Percentiles rank a stretch among this genome's conserved stretches.
Conservation (phyloP, 371 early-diverging fungal species). For the Lichtheimia ramosa region DNA sequence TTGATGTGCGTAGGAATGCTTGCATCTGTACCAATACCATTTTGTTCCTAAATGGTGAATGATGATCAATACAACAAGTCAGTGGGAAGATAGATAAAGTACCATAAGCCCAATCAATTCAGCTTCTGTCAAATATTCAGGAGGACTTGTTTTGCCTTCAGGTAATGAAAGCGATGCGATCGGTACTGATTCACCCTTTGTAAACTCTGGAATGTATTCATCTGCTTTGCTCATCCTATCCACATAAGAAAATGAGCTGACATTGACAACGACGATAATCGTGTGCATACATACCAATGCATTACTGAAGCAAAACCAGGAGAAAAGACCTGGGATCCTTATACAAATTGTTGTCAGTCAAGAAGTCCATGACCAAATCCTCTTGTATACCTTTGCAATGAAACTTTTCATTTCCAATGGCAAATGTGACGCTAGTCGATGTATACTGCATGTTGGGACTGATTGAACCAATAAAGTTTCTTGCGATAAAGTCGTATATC, state of each 20-base stretch:
- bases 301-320: constrained; percentile 55
- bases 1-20: constrained; percentile 79
- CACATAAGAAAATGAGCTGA: not conserved
- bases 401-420: constrained; percentile 54
- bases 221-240: constrained; percentile 36
- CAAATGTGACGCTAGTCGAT: constrained; percentile 50
- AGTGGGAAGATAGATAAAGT: not conserved
- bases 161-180: constrained; percentile 24
- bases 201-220: constrained; percentile 51
- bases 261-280: not conserved
- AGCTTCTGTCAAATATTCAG: constrained; percentile 68
- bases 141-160: constrained; percentile 66
- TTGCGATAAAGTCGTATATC: constrained; percentile 63
- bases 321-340: constrained; percentile 26
- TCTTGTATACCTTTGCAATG: constrained; percentile 29
- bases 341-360: too few relatives aligned
- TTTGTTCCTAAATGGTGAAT: constrained; percentile 49
- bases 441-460: constrained; percentile 59
- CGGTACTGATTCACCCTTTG: constrained; percentile 28
- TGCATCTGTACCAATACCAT: constrained; percentile 84
- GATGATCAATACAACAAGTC: too few relatives aligned
- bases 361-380: too few relatives aligned
- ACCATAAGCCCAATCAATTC: constrained; percentile 63
- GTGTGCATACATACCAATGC: constrained; percentile 39
- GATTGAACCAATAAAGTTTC: constrained; percentile 63